Evolutionary conservation across 2,329 filamentous ascomycete genomes (phyloP), one percentile per base, ranked within the genome.

Genomic region (Sporothrix brasiliensis): DNA sequence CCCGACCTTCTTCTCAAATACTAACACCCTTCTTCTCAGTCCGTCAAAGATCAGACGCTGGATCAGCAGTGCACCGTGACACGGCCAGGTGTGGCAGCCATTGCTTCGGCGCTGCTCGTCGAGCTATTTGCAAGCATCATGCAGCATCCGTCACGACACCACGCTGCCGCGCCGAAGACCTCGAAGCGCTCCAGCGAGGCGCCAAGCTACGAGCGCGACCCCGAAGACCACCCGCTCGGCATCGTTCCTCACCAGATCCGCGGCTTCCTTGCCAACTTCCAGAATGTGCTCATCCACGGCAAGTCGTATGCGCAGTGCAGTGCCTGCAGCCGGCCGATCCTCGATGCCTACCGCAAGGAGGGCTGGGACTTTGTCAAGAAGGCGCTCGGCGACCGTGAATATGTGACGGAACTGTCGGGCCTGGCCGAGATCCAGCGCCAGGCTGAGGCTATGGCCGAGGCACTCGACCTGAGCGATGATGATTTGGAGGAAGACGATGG

Each of bases 61-160:
- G 95, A 99, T 78, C 95, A 99, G 79, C 95, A 98, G 81, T 99
- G 95, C 80, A 99, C 95, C 0, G 95, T 99, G 24, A 99, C 95
- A 2, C 89, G 95, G 11, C 95, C 95, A 0, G 95, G 95, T 19
- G 89, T 97, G 49, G 94, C 95, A 16, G 91, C 93, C 11, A 95
- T 97, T 70, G 95, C 95, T 9, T 97, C 95, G 2, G 92, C 93
- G 2, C 85, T 97, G 47, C 86, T 97, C 6, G 94, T 98, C 63
- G 95, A 99, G 79, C 85, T 98, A 5, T 86, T 99, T 39, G 89
- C 94, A 11, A 96, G 92, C 71, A 82, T 97, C 49, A 83, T 97
- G 11, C 95, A 99, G 77, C 94, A 97, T 77, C 93, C 94, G 0
- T 82, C 91, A 9, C 86, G 88, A n/a, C 83, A 87, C 24, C 82